Evolutionary conservation across 2,329 filamentous ascomycete genomes (phyloP), one percentile per base, ranked within the genome.

Genomic region (Diaporthe australafricana): DNA sequence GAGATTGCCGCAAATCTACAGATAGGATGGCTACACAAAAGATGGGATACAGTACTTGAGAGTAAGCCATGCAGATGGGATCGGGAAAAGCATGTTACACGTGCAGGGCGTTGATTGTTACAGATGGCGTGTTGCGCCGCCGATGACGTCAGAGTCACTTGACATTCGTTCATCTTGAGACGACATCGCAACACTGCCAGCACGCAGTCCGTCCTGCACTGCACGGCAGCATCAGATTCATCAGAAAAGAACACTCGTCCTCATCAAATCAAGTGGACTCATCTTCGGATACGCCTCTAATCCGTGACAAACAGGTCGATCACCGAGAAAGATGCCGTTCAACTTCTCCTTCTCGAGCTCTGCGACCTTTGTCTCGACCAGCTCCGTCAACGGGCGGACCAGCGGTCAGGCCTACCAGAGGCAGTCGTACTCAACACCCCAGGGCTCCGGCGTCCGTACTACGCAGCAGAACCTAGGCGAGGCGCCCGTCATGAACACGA

Each of bases 311-410:
- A 16, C 22, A 56, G 17, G 25, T 5, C 2, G 8, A 35, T 27
- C 25, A 56, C 32, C 22, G 52, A 45, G 12, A 30, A 52, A 32
- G 27, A 73, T 73, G 72, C 38, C 68, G 35, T 73, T 73, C 72
- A 73, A 47, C 56, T 73, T 73, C 69, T 71, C 63, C 30, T 71
- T 74, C 22, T 71, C 69, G 11, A 71, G 63, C 69, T 73, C 72
- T 14, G 69, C 65, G 30, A 69, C 56, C 16, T 68, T 73, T 40
- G 72, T 73, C 50, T 52, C 69, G 6, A 60, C 72, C 42, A 57
- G 69, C 40, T 71, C 72, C 25, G 42, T 45, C 32, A 69, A 71
- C 68, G 72, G 72, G 55, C 56, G 70, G 32, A 40, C 72, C 14
- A 63, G 42, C 55, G 72, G 72, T 20, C 70, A 66, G 48, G 69